phyloP scores from a whole-genome alignment of 345 rosid species.

The Diplotaxis tenuifolia region DNA sequence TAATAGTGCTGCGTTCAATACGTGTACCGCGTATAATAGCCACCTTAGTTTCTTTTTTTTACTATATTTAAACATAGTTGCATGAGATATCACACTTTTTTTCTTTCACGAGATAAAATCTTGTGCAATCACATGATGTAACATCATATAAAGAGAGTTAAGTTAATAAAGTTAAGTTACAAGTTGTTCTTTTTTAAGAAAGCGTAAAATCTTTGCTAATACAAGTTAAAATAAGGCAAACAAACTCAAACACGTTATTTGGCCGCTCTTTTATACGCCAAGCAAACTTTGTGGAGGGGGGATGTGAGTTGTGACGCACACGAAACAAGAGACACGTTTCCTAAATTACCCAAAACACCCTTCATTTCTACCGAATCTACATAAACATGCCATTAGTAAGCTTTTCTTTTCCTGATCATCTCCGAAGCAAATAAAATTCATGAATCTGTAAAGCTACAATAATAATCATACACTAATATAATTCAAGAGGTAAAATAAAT shows the following conservation, averaged over 20 bases:
- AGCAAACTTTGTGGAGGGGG: slow-evolving; percentile 23
- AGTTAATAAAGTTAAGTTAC: not conserved
- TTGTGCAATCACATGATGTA: not conserved
- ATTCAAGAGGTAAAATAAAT: not conserved
- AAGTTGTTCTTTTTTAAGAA: not conserved
- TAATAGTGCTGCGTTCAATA: not conserved
- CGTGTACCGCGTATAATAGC: not conserved
- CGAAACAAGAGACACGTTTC: slow-evolving; percentile 22
- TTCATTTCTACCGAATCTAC: slow-evolving; percentile 16
- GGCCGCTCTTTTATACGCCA: slow-evolving; percentile 16
- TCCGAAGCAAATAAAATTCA: slow-evolving; percentile 23
- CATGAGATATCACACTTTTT: not conserved
- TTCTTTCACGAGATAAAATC: not conserved
- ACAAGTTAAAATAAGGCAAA: not conserved
- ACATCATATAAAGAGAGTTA: not conserved
- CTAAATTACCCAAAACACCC: slow-evolving; percentile 22
- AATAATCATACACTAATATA: slow-evolving; percentile 34
- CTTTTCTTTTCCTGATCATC: not conserved
- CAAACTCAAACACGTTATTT: slow-evolving; percentile 21
- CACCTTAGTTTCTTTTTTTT: not conserved
- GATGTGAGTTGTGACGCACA: slow-evolving; percentile 27
- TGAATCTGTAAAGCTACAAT: slow-evolving; percentile 28
- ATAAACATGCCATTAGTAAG: slow-evolving; percentile 13
- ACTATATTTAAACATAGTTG: not conserved
- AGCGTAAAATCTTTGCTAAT: not conserved